Base-by-base conservation (phyloP, 2,329 filamentous ascomycete species). In the Plenodomus lindquistii region DNA sequence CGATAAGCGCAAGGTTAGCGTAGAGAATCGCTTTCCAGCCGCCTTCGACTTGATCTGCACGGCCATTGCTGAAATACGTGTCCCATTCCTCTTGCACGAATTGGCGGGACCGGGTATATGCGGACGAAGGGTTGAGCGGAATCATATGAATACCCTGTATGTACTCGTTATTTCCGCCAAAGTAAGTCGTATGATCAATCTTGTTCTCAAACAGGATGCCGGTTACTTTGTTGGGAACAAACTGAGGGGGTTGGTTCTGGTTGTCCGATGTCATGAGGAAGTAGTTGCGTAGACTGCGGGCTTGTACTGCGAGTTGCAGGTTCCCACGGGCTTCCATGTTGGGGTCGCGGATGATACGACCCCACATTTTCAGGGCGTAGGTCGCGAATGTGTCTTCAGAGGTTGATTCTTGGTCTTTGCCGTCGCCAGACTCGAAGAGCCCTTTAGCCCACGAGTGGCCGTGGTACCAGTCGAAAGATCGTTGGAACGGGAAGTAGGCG, bases 301-400 rank as follows among this genome's bases (percentile, higher is more conserved):
- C 79, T 57, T 92, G 83, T 39, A 97, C 79, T 0, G 88, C 84
- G 20, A 97, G 82, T 81, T 95, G 92, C 42, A 99, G 75, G 62
- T 94, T 93, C 9, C 88, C 69, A 56, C 91, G 81, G 24, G 87
- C 87, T 68, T 94, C 90, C 82, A 97, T 86, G 63, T 88, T 86
- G 3, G 76, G 73, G 73, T 97, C 87, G 20, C 87, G 85, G 50
- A 80, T 85, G 5, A 88, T 86, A 21, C 80, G 80, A 3, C 93
- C 94, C 94, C 94, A 97, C 86, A 97, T 91, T 78, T 96, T 96
- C 66, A 97, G 74, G 0, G 88, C 91, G 71, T 96, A 96, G 2
- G 86, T 85, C 45, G 89, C 87, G 84, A 97, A 92, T 49, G 86
- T 85, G 73, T 99, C 94, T 75, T 99, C 94, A 0, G 91, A 96